Base-by-base conservation (phyloP, 164 flowering plant genomes). In the Echeveria elegans region DNA sequence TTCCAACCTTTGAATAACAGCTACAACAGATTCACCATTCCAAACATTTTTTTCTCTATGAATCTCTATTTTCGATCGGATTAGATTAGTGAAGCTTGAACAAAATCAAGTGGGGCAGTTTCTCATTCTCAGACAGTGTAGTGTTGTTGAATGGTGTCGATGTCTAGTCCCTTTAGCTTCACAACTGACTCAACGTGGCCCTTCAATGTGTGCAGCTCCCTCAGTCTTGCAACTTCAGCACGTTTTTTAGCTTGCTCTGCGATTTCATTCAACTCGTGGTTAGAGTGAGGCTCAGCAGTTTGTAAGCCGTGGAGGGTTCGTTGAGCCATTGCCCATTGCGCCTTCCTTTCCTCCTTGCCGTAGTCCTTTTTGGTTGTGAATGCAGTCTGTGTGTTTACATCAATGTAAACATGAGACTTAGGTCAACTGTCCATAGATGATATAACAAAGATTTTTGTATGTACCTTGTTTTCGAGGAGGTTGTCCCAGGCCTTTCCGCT, bases 401-500 rank as follows among this genome's bases (percentile, higher is more conserved):
- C n/a, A n/a, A 19, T 41, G 26, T 52, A 37, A 61, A 18, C 18
- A 12, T 26, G 66, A 0, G 26, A 12, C 12, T 9, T 16, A 50
- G 29, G 58, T 16, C 15, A 43, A 43, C 16, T 43, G 47, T 15
- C 16, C 15, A 43, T 16, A 43, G 47, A 11, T 43, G 18, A 12
- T 43, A 43, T 43, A 4, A 14, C 0, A 43, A 40, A 43, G 23
- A 60, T 37, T 21, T 36, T 34, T 31, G 2, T 50, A 40, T 0
- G 5, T 37, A 87, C 97, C 86, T 88, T 87, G 70, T 82, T 84
- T 72, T 90, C 92, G 60, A 88, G 78, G 34, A 90, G 83, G 68
- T 82, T 89, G 77, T 88, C 88, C 97, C 97, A 90, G 37, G 97
- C 97, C 74, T 77, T 81, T 32, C 97, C 97, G 67, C 96, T 88